These are phyloP conservation scores for Punctularia strigosozonata DNA, from an alignment of 768 basidiomycete genomes.

Conservation along the genomic window DNA sequence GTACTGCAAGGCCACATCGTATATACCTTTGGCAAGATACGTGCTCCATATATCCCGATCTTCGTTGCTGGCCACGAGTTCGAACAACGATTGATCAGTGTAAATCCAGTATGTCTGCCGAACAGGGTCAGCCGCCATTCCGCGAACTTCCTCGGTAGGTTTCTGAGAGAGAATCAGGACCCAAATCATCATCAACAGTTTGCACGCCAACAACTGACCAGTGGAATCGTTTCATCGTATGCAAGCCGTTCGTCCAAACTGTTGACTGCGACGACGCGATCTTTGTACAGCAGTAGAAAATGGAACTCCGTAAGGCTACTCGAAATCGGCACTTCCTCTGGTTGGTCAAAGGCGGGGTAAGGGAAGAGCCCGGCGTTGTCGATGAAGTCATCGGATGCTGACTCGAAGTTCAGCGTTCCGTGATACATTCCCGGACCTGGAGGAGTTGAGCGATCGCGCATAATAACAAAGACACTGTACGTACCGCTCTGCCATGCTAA, in stretches of 20 bases:
- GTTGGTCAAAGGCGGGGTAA: slow-evolving; percentile 39
- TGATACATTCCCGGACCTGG: slow-evolving; percentile 84
- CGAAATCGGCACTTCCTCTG: slow-evolving; percentile 48
- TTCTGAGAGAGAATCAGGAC: slow-evolving; percentile 33
- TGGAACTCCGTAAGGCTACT: slow-evolving; percentile 88
- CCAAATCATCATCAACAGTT: background rate
- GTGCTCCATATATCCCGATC: slow-evolving; percentile 92
- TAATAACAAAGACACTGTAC: slow-evolving; percentile 12
- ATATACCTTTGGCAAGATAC: slow-evolving; percentile 68
- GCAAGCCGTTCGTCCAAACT: slow-evolving; percentile 69
- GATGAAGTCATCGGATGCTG: slow-evolving; percentile 60
- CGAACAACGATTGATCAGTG: slow-evolving; percentile 81
- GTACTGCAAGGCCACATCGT: slow-evolving; percentile 68
- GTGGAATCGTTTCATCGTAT: slow-evolving; percentile 73
- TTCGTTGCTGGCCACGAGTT: slow-evolving; percentile 78
- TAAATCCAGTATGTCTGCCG: slow-evolving; percentile 91
- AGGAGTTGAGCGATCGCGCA: slow-evolving; percentile 3
- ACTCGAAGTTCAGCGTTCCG: slow-evolving; percentile 61
- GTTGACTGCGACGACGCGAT: slow-evolving; percentile 68
- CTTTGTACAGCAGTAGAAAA: slow-evolving; percentile 73
- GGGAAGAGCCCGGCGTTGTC: slow-evolving; percentile 71
- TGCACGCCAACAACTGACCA: slow-evolving; percentile 58
- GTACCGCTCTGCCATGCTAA: slow-evolving; percentile 95
- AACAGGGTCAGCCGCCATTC: slow-evolving; percentile 74
- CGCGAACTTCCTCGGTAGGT: slow-evolving; percentile 59